Base-by-base conservation (phyloP, 768 basidiomycete genomes). In the Kwoniella dejecticola region DNA sequence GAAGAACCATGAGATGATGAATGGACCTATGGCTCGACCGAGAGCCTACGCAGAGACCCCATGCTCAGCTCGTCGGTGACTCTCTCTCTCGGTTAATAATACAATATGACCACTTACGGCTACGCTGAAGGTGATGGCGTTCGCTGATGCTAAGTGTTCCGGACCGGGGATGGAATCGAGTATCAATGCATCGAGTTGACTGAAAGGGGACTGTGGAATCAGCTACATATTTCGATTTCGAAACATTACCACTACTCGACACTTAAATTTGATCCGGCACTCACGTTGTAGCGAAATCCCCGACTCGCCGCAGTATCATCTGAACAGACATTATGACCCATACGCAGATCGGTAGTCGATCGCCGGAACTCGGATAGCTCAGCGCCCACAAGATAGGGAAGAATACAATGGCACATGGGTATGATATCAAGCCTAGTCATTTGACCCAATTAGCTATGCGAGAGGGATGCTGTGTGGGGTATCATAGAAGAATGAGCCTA, bases 261-360 rank as follows among this genome's bases (percentile, higher is more conserved):
- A 36, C 33, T 36, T 7, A 36, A 36, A 36, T 36, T 7, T 36
- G 33, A 15, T 7, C 33, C 33, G 7, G 15, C 15, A 71, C 71
- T 55, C 46, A 70, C 71, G 71, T 73, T 2, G 31, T 38, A 5
- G 71, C 53, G 42, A 70, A 73, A 49, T 73, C 71, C 7, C 71
- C 71, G 6, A 64, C 29, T 7, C 71, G 44, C 15, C 71, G 33
- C 12, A 68, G 7, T n/a, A 73, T 15, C 64, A 73, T 68, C 42
- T 73, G 71, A 11, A 65, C 7, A 12, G 33, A 26, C 31, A 73
- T 55, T 5, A 67, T 40, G 0, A 47, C 30, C 66, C 68, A 69
- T 19, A 52, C 56, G n/a, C 48, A n/a, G 7, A 58, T 26, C 21
- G 52, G 48, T 41, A 64, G 44, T 11, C 44, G 24, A 41, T 57